Percentiles rank a stretch among this genome's conserved stretches.
Evolutionary conservation across 345 rosid genomes (phyloP).

Genomic region (Salix koriyanagi): DNA sequence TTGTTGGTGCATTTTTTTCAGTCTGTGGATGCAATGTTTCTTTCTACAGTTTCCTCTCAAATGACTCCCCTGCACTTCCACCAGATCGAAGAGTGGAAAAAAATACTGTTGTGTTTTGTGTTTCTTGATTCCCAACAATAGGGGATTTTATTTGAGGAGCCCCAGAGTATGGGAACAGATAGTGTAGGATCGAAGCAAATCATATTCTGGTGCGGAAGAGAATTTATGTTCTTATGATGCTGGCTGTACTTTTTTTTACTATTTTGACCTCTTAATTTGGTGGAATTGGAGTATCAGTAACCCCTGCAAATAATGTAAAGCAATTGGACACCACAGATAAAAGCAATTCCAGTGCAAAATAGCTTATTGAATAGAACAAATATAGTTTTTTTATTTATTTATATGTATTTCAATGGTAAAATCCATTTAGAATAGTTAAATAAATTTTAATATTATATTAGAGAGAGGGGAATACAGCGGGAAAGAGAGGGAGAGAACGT

Average conservation of each 20-base stretch:
- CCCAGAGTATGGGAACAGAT: neutral
- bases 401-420: no score
- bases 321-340: no score
- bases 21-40: neutral
- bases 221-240: neutral
- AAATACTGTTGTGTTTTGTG: neutral
- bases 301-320: no score
- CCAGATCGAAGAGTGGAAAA: neutral
- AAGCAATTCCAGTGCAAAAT: no score
- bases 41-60: neutral
- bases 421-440: no score
- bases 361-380: no score
- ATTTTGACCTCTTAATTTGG: no score
- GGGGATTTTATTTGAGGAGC: neutral
- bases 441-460: no score
- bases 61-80: neutral
- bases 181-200: neutral
- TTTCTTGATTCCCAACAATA: neutral
- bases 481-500: no score
- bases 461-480: no score
- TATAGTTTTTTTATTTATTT: no score
- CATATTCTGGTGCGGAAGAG: no score
- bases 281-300: neutral
- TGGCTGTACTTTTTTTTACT: neutral
- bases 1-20: slow-evolving; percentile 3